Conservation (phyloP, 2,329 filamentous ascomycete genomes). For the Teratosphaeria zuluensis region DNA sequence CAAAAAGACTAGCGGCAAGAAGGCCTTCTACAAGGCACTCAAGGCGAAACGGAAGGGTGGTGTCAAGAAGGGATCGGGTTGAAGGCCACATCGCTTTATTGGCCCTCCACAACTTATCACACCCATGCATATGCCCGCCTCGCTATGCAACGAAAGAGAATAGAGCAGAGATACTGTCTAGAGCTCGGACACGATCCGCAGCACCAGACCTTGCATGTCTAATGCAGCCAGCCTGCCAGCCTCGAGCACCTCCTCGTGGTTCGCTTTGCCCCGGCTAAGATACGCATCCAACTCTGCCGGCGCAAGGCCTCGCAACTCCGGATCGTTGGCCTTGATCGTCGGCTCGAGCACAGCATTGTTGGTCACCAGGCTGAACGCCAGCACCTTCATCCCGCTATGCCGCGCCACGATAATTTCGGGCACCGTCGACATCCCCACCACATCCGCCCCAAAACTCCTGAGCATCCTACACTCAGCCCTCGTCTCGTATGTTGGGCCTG, state of each 20-base stretch:
- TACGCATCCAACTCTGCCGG: conserved; percentile 44
- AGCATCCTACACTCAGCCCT: conserved; percentile 56
- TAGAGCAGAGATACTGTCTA: conserved; percentile 5
- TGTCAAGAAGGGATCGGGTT: conserved; percentile 22
- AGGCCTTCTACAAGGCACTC: conserved; percentile 75
- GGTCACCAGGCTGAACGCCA: conserved; percentile 58
- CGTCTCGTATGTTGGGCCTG: conserved; percentile 56
- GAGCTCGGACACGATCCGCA: conserved; percentile 36
- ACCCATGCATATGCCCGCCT: not conserved
- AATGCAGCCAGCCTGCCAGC: conserved; percentile 49
- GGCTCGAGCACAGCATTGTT: conserved; percentile 53
- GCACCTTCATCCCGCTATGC: conserved; percentile 52
- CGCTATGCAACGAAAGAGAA: not conserved
- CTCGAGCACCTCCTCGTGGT: conserved; percentile 57
- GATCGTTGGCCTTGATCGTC: conserved; percentile 49
- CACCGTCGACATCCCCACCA: conserved; percentile 63
- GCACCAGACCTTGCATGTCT: conserved; percentile 49
- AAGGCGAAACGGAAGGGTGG: conserved; percentile 45
- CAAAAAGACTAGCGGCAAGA: conserved; percentile 78
- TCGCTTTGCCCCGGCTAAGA: conserved; percentile 50
- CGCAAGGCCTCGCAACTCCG: conserved; percentile 41
- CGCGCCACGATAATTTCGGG: conserved; percentile 58
- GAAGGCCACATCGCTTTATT: not conserved
- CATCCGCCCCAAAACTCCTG: conserved; percentile 50
- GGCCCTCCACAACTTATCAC: not conserved